A percentile compares a stretch with the other conserved stretches of the same genome.
phyloP scores from a whole-genome alignment of 129 eudicot genomes.

The Centella asiatica region DNA sequence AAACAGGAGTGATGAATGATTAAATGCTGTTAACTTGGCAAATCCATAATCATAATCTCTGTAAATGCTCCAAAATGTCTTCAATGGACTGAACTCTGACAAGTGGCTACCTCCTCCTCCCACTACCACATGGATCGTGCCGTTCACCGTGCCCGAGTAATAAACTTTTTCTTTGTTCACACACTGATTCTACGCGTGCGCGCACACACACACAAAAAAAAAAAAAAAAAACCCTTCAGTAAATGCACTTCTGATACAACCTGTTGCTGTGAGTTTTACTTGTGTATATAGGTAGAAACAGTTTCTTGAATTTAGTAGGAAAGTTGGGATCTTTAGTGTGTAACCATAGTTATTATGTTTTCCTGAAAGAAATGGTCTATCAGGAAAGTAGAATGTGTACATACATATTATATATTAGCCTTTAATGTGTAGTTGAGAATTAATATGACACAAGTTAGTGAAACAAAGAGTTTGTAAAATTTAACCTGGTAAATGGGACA shows the following conservation, averaged over 20 bases:
- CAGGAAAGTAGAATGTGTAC: too few species aligned
- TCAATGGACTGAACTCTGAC: constrained; percentile 37
- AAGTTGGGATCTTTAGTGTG: too few species aligned
- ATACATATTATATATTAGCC: too few species aligned
- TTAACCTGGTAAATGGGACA: constrained; percentile 93
- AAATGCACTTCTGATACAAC: too few species aligned
- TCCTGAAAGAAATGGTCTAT: too few species aligned
- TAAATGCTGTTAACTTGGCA: constrained; percentile 76
- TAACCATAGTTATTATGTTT: too few species aligned
- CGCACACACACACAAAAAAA: constrained; percentile 10
- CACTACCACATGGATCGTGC: constrained; percentile 80
- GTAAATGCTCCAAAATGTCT: constrained; percentile 65
- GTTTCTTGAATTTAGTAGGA: too few species aligned
- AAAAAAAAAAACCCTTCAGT: constrained; percentile 1
- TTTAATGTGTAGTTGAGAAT: too few species aligned
- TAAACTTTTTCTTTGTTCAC: constrained; percentile 46
- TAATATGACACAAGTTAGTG: too few species aligned
- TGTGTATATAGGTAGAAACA: too few species aligned
- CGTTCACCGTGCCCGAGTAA: constrained; percentile 66
- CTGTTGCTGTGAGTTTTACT: too few species aligned
- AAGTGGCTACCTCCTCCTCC: constrained; percentile 90
- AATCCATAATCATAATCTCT: constrained; percentile 75
- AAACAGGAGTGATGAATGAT: constrained; percentile 72
- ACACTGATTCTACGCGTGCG: constrained; percentile 51
- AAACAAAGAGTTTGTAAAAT: too few species aligned